Base-by-base conservation (phyloP, 2,329 filamentous ascomycete species). In the Fusarium graminum region DNA sequence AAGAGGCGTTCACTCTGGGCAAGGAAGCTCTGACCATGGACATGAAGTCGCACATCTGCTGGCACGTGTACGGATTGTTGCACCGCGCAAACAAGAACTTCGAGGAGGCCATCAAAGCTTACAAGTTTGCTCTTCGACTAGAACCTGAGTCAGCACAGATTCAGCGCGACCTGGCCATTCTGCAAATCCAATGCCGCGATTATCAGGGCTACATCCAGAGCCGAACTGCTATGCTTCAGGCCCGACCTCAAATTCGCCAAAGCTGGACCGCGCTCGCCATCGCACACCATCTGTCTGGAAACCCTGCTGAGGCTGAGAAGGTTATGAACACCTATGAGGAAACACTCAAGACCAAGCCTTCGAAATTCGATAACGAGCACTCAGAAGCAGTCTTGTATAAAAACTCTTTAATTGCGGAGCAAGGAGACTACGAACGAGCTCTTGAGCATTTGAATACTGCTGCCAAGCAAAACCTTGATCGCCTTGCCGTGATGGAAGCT, bases 11-110 rank as follows among this genome's bases (percentile, higher is more conserved):
- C 77, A 88, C 90, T 43, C 85, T 99, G 60, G 94, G 92, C 74
- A 99, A 97, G 81, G 87, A 93, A 69, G 95, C 96, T 32, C 85
- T 99, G 72, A 93, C 91, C 70, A 93, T 94, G 74, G 94, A 98
- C 78, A 98, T 99, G 94, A 97, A 96, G 83, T 97, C 94, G 74
- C 94, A 98, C 80, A 94, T 99, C 74, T 98, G 94, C 84, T 99
- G 95, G 95, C 96, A 99, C 80, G 95, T 99, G 63, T 99, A 98
- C 78, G 95, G 96, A 30, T 81, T 99, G 70, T 86, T 99, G 49
- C 98, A 97, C 81, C 90, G 94, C 50, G 90, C 92, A 46, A 91
- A 92, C 76, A 98, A 98, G 85, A 98, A 99, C 80, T 98, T 96
- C 73, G 95, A 98, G 78, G 95, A 98, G 81, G 94, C 96, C 11